A percentile compares a stretch with the other conserved stretches of the same genome.
Conservation (phyloP, 371 early-diverging fungal genomes). For the Syncephalastrum sp. region DNA sequence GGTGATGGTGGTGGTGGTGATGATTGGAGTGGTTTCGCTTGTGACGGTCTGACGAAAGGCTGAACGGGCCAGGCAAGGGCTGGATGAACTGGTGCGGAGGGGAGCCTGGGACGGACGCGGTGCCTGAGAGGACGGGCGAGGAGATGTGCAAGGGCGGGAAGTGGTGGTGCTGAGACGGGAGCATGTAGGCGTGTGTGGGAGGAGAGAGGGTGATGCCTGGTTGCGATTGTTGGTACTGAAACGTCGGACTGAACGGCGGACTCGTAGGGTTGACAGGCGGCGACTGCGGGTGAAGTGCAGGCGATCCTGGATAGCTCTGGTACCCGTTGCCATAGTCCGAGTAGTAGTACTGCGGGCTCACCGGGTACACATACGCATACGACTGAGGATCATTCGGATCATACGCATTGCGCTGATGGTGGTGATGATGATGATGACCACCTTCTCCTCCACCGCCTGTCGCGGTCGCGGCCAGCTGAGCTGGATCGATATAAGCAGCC, state of each 20-base stretch:
- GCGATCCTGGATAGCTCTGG: constrained; percentile 48
- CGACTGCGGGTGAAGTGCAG: constrained; percentile 44
- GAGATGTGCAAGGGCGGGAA: constrained; percentile 50
- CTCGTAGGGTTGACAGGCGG: constrained; percentile 42
- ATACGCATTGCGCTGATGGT: constrained; percentile 13
- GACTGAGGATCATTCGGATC: constrained; percentile 21
- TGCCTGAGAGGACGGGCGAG: constrained; percentile 44
- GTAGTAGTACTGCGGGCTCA: constrained; percentile 52
- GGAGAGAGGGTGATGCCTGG: constrained; percentile 34
- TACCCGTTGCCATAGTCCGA: constrained; percentile 36
- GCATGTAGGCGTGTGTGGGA: constrained; percentile 38
- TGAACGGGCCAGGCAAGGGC: constrained; percentile 17
- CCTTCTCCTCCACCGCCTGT: constrained; percentile 3
- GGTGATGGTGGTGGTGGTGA: constrained; percentile 19
- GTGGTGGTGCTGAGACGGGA: constrained; percentile 36
- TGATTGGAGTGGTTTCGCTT: constrained; percentile 8
- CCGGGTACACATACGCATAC: constrained; percentile 41
- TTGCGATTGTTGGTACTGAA: constrained; percentile 37
- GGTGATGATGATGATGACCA: constrained; percentile 13
- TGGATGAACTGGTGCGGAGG: constrained; percentile 33
- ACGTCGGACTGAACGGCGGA: constrained; percentile 44
- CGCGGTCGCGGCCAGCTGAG: constrained; percentile 13
- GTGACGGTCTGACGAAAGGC: constrained; percentile 22
- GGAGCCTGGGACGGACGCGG: constrained; percentile 34
- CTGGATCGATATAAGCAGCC: constrained; percentile 26